phyloP scores from a whole-genome alignment of 768 basidiomycete genomes.

The Leccinum broughii region DNA sequence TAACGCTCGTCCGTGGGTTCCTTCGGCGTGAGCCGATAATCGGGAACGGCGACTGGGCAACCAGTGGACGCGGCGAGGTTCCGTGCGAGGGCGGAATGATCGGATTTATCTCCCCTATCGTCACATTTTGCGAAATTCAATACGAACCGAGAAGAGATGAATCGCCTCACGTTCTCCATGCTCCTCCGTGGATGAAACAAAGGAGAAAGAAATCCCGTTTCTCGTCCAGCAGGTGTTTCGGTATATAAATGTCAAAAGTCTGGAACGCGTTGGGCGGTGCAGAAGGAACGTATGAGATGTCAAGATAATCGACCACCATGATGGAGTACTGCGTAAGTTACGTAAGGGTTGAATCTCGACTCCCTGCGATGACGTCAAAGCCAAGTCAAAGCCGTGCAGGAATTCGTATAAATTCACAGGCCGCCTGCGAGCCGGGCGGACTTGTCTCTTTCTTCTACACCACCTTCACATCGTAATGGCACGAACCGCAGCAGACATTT shows the following conservation, averaged over 20 bases:
- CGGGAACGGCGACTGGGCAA: conserved; percentile 67
- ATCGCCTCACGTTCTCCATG: conserved; percentile 69
- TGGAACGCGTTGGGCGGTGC: conserved; percentile 35
- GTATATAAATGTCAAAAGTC: conserved; percentile 57
- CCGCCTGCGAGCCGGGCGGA: not conserved
- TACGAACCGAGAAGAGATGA: not conserved
- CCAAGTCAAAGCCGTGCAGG: not conserved
- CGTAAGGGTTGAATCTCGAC: not conserved
- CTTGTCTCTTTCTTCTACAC: conserved; percentile 1
- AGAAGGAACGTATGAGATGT: conserved; percentile 39
- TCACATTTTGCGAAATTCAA: conserved; percentile 8
- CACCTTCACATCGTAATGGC: conserved; percentile 47
- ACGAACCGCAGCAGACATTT: conserved; percentile 71
- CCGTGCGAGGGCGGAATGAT: conserved; percentile 55
- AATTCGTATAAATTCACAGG: conserved; percentile 7
- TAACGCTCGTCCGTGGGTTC: conserved; percentile 35
- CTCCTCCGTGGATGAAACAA: conserved; percentile 81
- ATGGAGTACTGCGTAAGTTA: not conserved
- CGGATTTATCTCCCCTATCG: conserved; percentile 71
- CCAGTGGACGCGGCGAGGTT: conserved; percentile 49
- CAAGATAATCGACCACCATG: conserved; percentile 19
- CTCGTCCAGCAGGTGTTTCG: conserved; percentile 15
- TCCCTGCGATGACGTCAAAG: conserved; percentile 31
- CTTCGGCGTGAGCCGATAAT: conserved; percentile 69
- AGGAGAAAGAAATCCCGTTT: conserved; percentile 37